These are phyloP conservation scores for Malus domestica DNA, from an alignment of 306 rosid species.

Conservation along the genomic window ASM211411v1 NC_041791.1:13385501-13386000, in stretches of 20 bases:
- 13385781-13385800: neutral
- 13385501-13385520: no score
- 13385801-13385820: constrained; percentile 10
- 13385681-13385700: no score
- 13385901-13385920: neutral
- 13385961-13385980: neutral
- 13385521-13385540: neutral
- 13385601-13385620: neutral
- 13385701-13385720: no score
- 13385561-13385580: no score
- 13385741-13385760: no score
- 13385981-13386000: neutral
- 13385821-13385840: constrained; percentile 41
- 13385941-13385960: neutral
- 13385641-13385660: no score
- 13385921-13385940: neutral
- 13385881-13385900: neutral
- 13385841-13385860: neutral
- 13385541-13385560: no score
- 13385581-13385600: no score
- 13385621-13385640: no score
- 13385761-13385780: neutral
- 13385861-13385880: neutral
- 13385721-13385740: neutral
- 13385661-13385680: no score